Percentiles rank a stretch among this genome's conserved stretches.
Conservation (phyloP, 2,329 filamentous ascomycete species). For the Xylariaceae sp. region DNA sequence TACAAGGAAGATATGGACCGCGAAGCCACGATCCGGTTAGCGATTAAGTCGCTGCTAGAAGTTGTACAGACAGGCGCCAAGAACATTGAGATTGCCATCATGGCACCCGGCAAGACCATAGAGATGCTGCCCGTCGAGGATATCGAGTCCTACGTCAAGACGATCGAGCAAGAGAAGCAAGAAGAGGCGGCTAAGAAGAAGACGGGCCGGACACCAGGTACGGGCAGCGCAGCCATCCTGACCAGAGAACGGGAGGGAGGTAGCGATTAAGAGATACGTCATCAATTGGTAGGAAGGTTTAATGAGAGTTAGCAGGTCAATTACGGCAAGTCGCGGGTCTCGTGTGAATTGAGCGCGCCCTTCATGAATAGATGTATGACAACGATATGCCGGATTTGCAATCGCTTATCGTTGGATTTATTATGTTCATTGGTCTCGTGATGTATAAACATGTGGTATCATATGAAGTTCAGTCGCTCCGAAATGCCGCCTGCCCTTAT, state of each 20-base stretch:
- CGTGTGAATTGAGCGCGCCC: slow-evolving; percentile 2
- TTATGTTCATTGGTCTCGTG: slow-evolving; percentile 16
- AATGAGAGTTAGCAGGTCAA: too few relatives aligned
- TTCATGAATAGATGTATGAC: slow-evolving; percentile 10
- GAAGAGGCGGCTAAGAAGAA: slow-evolving; percentile 98
- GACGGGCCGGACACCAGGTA: slow-evolving; percentile 67
- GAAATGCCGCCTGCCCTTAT: slow-evolving; percentile 5
- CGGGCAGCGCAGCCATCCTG: slow-evolving; percentile 66
- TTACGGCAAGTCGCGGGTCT: slow-evolving; percentile 7
- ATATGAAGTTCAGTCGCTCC: slow-evolving; percentile 27
- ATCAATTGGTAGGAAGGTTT: neutral
- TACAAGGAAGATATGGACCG: slow-evolving; percentile 98
- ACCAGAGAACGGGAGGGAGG: slow-evolving; percentile 52
- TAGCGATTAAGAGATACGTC: slow-evolving; percentile 23
- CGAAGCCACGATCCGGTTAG: slow-evolving; percentile 91
- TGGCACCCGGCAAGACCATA: slow-evolving; percentile 85
- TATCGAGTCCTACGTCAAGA: slow-evolving; percentile 97
- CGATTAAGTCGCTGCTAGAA: slow-evolving; percentile 96
- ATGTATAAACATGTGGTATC: slow-evolving; percentile 28
- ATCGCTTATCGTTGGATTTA: slow-evolving; percentile 1
- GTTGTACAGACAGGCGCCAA: slow-evolving; percentile 98
- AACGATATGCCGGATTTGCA: slow-evolving; percentile 1
- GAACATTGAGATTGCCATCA: slow-evolving; percentile 99
- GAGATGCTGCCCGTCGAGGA: slow-evolving; percentile 94
- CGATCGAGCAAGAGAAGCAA: slow-evolving; percentile 98